Evolutionary conservation across 2,329 filamentous ascomycete species (phyloP).

Genomic region (Lecanicillium sp.): DNA sequence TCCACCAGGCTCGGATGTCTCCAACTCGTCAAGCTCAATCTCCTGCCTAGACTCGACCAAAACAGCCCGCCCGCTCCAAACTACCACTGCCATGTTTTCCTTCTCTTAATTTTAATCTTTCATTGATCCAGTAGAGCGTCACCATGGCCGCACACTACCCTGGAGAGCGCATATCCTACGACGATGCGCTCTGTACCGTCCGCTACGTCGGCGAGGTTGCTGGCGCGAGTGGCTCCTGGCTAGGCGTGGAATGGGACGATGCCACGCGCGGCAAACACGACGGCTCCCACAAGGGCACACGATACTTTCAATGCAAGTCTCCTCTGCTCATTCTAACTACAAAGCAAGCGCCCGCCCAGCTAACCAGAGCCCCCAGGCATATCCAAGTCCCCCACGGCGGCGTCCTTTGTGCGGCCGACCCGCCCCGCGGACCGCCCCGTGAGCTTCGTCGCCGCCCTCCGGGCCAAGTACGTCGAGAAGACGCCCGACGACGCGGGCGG

Average conservation of each 20-base stretch:
- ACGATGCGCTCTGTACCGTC: conserved; percentile 72
- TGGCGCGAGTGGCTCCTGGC: conserved; percentile 73
- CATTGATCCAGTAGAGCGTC: background rate
- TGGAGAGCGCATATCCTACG: conserved; percentile 76
- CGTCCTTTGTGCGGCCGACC: conserved; percentile 79
- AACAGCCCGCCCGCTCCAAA: background rate
- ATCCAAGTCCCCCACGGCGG: conserved; percentile 61
- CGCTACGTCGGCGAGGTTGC: conserved; percentile 73
- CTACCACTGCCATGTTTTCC: background rate
- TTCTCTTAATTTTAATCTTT: background rate
- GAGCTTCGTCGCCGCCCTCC: conserved; percentile 73
- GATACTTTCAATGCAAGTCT: conserved; percentile 73
- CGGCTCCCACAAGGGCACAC: conserved; percentile 70
- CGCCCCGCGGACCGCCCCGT: conserved; percentile 61
- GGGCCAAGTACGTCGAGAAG: conserved; percentile 67
- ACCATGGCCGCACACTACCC: conserved; percentile 40
- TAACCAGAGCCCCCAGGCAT: conserved; percentile 40
- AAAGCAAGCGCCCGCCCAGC: too few relatives aligned
- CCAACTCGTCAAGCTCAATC: conserved; percentile 14
- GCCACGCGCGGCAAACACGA: conserved; percentile 80
- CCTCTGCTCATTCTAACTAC: conserved; percentile 17
- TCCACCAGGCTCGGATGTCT: background rate
- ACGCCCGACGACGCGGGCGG: conserved; percentile 30
- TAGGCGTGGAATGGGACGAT: conserved; percentile 97
- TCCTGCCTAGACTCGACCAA: conserved; percentile 15